phyloP scores from a whole-genome alignment of 352 stramenopile species.

The Thalassiosira livingstoniorum region DNA sequence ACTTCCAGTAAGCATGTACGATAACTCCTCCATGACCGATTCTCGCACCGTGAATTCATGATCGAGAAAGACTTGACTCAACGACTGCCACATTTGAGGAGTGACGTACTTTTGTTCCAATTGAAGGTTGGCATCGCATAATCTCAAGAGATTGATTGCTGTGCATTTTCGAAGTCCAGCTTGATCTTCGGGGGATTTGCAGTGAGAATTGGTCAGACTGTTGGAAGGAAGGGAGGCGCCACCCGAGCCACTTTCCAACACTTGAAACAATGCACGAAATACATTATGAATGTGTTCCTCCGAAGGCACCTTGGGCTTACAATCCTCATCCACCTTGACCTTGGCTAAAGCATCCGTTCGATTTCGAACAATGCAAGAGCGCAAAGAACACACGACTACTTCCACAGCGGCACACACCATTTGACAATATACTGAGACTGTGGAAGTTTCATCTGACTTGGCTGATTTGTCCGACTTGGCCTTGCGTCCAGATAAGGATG shows the following conservation, averaged over 20 bases:
- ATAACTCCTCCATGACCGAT: constrained; percentile 70
- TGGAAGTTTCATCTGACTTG: constrained; percentile 21
- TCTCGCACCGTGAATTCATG: constrained; percentile 63
- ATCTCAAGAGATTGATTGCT: constrained; percentile 68
- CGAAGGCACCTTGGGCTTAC: constrained; percentile 31
- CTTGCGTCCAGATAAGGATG: constrained; percentile 15
- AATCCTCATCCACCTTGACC: no score
- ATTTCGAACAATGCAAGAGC: constrained; percentile 54
- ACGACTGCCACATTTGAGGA: constrained; percentile 67
- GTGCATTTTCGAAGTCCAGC: constrained; percentile 72
- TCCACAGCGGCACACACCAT: constrained; percentile 76
- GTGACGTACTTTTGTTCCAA: constrained; percentile 73
- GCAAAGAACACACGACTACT: constrained; percentile 74
- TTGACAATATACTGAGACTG: constrained; percentile 63
- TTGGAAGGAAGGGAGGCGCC: constrained; percentile 66
- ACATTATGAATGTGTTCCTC: constrained; percentile 50
- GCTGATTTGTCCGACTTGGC: constrained; percentile 14
- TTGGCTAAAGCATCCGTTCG: constrained; percentile 28
- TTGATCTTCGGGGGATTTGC: constrained; percentile 61
- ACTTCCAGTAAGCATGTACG: constrained; percentile 69
- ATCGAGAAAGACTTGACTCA: constrained; percentile 71
- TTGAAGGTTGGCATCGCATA: constrained; percentile 72
- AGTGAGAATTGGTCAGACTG: constrained; percentile 62
- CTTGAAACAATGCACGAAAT: constrained; percentile 63
- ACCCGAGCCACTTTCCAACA: constrained; percentile 75